Evolutionary conservation across 192 early-diverging fungal genomes (phyloP).

Genomic region (Coemansia sp.): DNA sequence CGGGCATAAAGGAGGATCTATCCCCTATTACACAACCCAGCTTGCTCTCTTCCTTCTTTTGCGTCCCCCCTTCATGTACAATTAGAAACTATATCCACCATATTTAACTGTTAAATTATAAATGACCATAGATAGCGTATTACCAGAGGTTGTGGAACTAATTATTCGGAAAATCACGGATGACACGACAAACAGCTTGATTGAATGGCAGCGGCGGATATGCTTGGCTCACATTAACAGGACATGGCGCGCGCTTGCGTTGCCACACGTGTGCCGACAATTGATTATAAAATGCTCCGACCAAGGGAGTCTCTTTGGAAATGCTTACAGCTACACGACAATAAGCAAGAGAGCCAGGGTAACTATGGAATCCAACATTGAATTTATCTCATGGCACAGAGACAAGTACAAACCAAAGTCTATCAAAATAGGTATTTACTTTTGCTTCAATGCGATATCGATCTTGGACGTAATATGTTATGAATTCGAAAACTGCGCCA

Average conservation of each 20-base stretch:
- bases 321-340: neutral
- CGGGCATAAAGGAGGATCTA: no score
- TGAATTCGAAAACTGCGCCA: neutral
- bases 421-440: constrained; percentile 1
- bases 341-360: neutral
- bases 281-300: neutral
- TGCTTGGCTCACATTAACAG: neutral
- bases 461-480: neutral
- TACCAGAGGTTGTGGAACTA: neutral
- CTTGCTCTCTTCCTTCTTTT: neutral
- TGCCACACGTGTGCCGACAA: neutral
- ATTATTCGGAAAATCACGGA: constrained; percentile 2
- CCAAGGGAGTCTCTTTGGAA: neutral
- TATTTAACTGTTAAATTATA: neutral
- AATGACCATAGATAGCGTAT: neutral
- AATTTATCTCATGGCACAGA: constrained; percentile 1
- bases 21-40: neutral
- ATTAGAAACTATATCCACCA: neutral
- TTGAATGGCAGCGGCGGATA: constrained; percentile 1
- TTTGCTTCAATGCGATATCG: neutral
- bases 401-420: neutral
- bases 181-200: neutral
- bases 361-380: neutral
- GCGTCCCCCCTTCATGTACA: neutral
- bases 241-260: constrained; percentile 1